Evolutionary conservation across 805 yeast species (phyloP).

Genomic region (Candida vartiovaarae): DNA sequence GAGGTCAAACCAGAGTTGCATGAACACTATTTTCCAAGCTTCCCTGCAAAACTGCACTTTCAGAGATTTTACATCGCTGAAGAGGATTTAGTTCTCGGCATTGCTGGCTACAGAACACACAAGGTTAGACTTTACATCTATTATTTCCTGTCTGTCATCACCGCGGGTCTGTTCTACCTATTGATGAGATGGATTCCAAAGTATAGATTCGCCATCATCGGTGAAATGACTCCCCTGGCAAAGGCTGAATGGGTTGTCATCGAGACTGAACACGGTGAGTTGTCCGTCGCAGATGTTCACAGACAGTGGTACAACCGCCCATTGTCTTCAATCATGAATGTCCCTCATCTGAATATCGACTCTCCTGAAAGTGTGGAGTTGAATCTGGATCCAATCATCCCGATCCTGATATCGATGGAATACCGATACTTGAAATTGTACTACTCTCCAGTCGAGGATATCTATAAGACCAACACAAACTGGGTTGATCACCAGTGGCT

Average conservation of each 20-base stretch:
- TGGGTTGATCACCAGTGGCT: constrained; percentile 87
- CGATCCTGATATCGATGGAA: constrained; percentile 60
- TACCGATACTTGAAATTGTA: constrained; percentile 80
- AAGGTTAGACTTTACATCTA: constrained; percentile 39
- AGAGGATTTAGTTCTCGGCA: constrained; percentile 90
- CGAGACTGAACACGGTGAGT: constrained; percentile 90
- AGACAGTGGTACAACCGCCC: constrained; percentile 63
- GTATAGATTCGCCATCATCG: constrained; percentile 60
- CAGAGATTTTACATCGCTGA: constrained; percentile 93
- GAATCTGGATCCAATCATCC: constrained; percentile 39
- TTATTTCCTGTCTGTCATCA: constrained; percentile 43
- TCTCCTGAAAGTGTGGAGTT: constrained; percentile 13
- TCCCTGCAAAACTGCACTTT: constrained; percentile 38
- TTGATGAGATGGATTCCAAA: constrained; percentile 82
- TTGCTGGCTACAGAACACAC: constrained; percentile 77
- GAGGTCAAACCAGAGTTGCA: constrained; percentile 29
- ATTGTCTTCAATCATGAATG: constrained; percentile 57
- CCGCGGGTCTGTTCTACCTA: constrained; percentile 71
- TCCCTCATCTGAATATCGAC: constrained; percentile 20
- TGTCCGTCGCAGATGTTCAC: constrained; percentile 49
- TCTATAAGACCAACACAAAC: constrained; percentile 73
- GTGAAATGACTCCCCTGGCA: constrained; percentile 61
- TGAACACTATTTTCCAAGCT: constrained; percentile 36
- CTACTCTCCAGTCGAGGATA: constrained; percentile 82
- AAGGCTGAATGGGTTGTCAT: constrained; percentile 88